Evolutionary conservation across 192 early-diverging fungal species (phyloP), one percentile per base, ranked within the genome.

Genomic region (Diversispora eburnea): DNA sequence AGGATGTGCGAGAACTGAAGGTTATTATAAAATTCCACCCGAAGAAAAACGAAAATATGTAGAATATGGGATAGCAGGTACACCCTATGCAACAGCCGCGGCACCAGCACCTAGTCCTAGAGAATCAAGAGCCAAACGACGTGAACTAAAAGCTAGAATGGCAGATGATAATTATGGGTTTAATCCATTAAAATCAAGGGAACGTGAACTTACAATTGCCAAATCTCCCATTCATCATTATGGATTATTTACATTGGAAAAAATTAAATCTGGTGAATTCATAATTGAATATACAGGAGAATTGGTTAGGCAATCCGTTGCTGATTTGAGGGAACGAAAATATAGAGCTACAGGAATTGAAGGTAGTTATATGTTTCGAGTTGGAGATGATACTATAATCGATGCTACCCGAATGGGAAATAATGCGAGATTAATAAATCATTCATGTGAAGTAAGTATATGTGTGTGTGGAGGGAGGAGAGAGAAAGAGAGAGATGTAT

Each of bases 251-350:
- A 94, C 98, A 6, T 84, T 90, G 68, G 95, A 97, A 78, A 87
- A 86, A n/a, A 98, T 99, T 70, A 91, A 92, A 75, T 89, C 89
- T 47, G 87, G 89, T 74, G 97, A 99, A 70, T 92, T 99, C 86
- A 95, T 99, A 49, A 98, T 98, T 57, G 96, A 99, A 84, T 99
- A 99, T 77, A 93, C 98, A 72, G 97, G 97, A 52, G 97, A 99
- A 83, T 86, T 93, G 54, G 93, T 99, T 78, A 88, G 97, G 47
- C 89, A 94, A 76, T 90, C 93, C 76, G 91, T 98, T 71, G 97
- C 96, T 3, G 98, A 99, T 76, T 84, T 91, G 77, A 90, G 97
- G 33, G 98, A 99, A 81, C 91, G 93, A 77, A 84, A 86, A 61
- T 99, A 99, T 79, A 94, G 95, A 81, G 86, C 87, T n/a, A 86